Evolutionary conservation across 768 basidiomycete species (phyloP).

Genomic region (Hortiboletus flavorubellus): DNA sequence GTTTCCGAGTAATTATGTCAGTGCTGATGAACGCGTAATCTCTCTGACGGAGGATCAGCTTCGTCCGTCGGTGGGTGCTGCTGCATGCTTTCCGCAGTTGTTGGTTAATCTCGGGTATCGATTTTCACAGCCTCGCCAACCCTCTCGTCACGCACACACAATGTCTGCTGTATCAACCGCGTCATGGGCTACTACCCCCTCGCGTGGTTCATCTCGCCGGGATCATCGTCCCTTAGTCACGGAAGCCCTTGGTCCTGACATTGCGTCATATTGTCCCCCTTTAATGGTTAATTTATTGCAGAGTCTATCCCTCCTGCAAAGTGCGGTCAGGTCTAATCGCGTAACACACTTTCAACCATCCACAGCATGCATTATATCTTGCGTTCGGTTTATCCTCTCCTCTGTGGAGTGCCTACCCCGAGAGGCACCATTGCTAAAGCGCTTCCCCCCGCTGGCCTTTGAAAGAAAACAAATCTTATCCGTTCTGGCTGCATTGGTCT

Average conservation of each 20-base stretch:
- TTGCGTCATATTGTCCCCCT: conserved; percentile 66
- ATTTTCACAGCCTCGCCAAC: conserved; percentile 29
- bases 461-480: conserved; percentile 82
- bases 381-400: conserved; percentile 82
- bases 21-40: conserved; percentile 49
- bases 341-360: conserved; percentile 88
- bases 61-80: conserved; percentile 38
- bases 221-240: conserved; percentile 45
- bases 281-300: conserved; percentile 84
- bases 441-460: conserved; percentile 61
- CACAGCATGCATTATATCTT: conserved; percentile 92
- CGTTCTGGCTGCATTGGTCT: conserved; percentile 77
- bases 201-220: conserved; percentile 35
- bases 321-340: conserved; percentile 75
- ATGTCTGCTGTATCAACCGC: conserved; percentile 50
- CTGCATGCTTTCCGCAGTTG: neutral
- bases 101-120: neutral
- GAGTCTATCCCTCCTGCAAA: conserved; percentile 81
- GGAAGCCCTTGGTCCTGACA: conserved; percentile 45
- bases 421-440: conserved; percentile 70
- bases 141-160: conserved; percentile 46
- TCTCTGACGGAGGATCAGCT: conserved; percentile 59
- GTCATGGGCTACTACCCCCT: conserved; percentile 51
- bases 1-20: conserved; percentile 98
- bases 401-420: conserved; percentile 81